Evolutionary conservation across 129 eudicot genomes (phyloP).

Genomic region (Tagetes patula): DNA sequence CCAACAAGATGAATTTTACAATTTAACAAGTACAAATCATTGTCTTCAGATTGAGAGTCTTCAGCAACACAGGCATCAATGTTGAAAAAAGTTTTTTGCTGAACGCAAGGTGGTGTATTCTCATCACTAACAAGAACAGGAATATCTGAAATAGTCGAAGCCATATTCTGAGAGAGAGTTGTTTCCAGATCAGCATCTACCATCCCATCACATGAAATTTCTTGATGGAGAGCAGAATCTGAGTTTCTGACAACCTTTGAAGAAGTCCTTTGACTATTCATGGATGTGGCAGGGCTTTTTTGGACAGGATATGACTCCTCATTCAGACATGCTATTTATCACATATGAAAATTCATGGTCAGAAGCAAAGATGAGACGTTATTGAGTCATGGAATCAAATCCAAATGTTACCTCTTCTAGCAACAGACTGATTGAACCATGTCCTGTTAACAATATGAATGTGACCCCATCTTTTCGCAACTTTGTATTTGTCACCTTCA

Average conservation of each 20-base stretch:
- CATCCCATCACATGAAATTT: slow-evolving; percentile 41
- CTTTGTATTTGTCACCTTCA: slow-evolving; percentile 95
- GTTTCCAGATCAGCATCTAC: slow-evolving; percentile 60
- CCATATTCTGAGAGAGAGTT: slow-evolving; percentile 53
- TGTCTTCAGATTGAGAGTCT: slow-evolving; percentile 79
- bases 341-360: slow-evolving; percentile 25
- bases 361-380: slow-evolving; percentile 15
- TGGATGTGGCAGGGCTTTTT: slow-evolving; percentile 41
- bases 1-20: slow-evolving; percentile 85
- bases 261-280: slow-evolving; percentile 40
- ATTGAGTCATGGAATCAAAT: neutral
- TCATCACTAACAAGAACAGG: slow-evolving; percentile 42
- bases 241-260: slow-evolving; percentile 38
- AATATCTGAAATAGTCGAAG: slow-evolving; percentile 45
- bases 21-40: slow-evolving; percentile 73
- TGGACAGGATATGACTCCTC: slow-evolving; percentile 85
- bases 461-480: slow-evolving; percentile 88
- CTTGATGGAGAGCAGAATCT: slow-evolving; percentile 42
- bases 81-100: slow-evolving; percentile 30
- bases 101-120: slow-evolving; percentile 35
- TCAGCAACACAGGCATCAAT: slow-evolving; percentile 69
- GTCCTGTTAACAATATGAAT: slow-evolving; percentile 56
- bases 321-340: slow-evolving; percentile 65
- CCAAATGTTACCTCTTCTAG: slow-evolving; percentile 70
- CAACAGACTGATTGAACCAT: slow-evolving; percentile 90